Base-by-base conservation (phyloP, 2,329 filamentous ascomycete species). In the Hymenoscyphus fructigenus region DNA sequence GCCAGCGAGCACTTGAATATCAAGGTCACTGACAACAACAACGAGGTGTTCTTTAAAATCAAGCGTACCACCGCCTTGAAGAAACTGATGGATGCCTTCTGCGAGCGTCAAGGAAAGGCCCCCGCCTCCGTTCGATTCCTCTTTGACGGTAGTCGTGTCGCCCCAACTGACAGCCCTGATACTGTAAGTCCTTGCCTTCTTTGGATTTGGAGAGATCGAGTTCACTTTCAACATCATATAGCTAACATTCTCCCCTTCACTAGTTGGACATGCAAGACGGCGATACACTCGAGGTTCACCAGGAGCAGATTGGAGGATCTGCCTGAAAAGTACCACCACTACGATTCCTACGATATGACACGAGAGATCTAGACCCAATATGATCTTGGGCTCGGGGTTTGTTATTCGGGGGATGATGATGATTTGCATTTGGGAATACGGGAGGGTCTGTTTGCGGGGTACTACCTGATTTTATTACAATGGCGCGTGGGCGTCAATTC, bases 11-110 rank as follows among this genome's bases (percentile, higher is more conserved):
- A 99, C 79, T 84, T 99, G 5, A 99, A 99, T 81, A 98, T 99
- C 82, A 99, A 99, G 79, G 95, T 99, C 15, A 98, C 95, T 0
- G 95, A 99, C 74, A 97, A 96, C 82, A 97, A 97, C 82, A 99
- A 99, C 78, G 95, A 99, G 78, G 94, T 99, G 74, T 99, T 98
- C 79, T 99, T 99, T 84, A 99, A 99, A 84, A 99, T 99, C 82
- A 99, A 99, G 89, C 88, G 93, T 44, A 93, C 90, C 26, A 99
- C 95, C 0, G 91, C 93, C 78, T 86, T 99, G 1, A 95, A 97
- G 81, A 99, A 99, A 83, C 84, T 99, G 63, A 99, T 99, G 95
- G 90, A 92, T 67, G 95, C 95, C 23, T 99, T 98, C 79, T 99
- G 95, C 79, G 94, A 98, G 71, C 88, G 95, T 28, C 93, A 97